These are phyloP conservation scores for Aspergillus cejpii DNA, from an alignment of 2,329 filamentous ascomycete genomes.

Conservation along the genomic window DNA sequence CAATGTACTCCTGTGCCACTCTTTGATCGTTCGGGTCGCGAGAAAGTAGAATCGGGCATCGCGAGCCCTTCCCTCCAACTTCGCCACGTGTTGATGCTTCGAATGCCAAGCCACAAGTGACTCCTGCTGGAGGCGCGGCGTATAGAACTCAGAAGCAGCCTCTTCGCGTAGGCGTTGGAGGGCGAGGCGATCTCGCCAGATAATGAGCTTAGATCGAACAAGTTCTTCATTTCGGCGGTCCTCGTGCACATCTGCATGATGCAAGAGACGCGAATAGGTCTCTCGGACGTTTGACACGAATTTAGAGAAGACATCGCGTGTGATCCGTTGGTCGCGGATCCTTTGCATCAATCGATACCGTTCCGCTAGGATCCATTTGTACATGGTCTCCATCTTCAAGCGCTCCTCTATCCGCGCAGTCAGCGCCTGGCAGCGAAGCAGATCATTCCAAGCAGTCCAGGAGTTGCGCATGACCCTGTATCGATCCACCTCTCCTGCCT, in stretches of 20 bases:
- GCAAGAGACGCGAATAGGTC: conserved; percentile 34
- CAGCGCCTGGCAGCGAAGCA: conserved; percentile 49
- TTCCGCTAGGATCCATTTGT: conserved; percentile 55
- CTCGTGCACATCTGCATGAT: conserved; percentile 33
- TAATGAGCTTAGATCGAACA: conserved; percentile 29
- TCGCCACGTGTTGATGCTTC: conserved; percentile 38
- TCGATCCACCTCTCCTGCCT: conserved; percentile 48
- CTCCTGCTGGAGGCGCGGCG: conserved; percentile 38
- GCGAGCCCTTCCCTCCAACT: conserved; percentile 49
- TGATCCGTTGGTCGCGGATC: conserved; percentile 37
- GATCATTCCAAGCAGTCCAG: conserved; percentile 58
- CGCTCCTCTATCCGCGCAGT: conserved; percentile 50
- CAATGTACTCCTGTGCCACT: conserved; percentile 47
- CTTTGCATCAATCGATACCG: conserved; percentile 37
- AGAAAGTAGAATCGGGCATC: conserved; percentile 53
- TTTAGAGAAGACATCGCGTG: conserved; percentile 33
- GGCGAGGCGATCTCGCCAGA: conserved; percentile 36
- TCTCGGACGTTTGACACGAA: conserved; percentile 37
- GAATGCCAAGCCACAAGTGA: conserved; percentile 36
- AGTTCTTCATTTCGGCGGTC: conserved; percentile 30
- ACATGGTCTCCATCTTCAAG: conserved; percentile 50
- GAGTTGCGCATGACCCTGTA: conserved; percentile 51
- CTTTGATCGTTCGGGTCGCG: conserved; percentile 45
- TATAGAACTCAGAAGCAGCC: conserved; percentile 40
- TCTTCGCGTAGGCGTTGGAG: conserved; percentile 38